These are phyloP conservation scores for Capsella bursapastoris DNA, from an alignment of 345 rosid genomes.

Conservation along the genomic window DNA sequence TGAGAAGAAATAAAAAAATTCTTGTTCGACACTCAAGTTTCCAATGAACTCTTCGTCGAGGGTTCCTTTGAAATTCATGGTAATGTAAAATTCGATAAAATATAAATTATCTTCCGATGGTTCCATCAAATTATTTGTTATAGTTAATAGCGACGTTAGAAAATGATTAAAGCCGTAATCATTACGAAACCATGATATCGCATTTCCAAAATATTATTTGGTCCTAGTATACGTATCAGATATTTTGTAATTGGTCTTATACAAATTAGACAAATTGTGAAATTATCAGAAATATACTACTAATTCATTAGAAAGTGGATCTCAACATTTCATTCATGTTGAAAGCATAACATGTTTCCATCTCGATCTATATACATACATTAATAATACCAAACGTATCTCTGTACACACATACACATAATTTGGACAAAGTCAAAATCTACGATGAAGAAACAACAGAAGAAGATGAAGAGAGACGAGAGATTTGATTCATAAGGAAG, in stretches of 20 bases:
- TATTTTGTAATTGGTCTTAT: neutral
- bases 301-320: neutral
- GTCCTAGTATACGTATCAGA: neutral
- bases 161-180: too few species aligned
- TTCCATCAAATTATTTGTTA: neutral
- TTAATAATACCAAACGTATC: neutral
- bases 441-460: neutral
- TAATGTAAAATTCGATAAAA: neutral
- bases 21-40: neutral
- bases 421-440: neutral
- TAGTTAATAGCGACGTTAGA: neutral
- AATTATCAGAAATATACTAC: neutral
- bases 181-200: neutral
- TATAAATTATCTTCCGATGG: neutral
- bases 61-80: neutral
- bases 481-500: constrained; percentile 60
- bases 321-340: constrained; percentile 13
- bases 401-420: constrained; percentile 21
- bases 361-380: neutral
- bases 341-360: neutral
- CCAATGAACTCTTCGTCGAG: too few species aligned
- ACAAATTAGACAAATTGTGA: neutral
- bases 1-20: too few species aligned
- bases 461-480: constrained; percentile 43
- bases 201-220: neutral